Base-by-base conservation (phyloP, 805 yeast genomes). In the Millerozyma miso region DNA sequence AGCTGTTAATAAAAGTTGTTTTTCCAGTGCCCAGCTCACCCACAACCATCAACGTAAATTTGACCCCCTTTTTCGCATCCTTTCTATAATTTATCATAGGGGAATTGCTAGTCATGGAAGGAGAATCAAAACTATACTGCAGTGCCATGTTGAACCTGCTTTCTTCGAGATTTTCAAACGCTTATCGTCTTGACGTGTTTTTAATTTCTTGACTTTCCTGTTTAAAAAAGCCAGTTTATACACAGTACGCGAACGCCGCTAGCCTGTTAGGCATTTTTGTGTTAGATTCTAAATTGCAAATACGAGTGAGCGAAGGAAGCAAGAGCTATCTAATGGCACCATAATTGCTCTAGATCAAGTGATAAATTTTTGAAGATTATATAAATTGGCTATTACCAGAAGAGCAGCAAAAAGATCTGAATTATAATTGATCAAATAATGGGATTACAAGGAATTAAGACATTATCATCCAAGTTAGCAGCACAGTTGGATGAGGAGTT, bases 11-110 rank as follows among this genome's bases (percentile, higher is more conserved):
- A 55, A 85, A 85, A 0, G 91, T 80, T 16, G 90, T 79, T 57
- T 85, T 85, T 8, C 95, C 95, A 0, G 87, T 77, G 14, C 91
- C 91, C 47, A 81, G 74, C 37, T 79, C 77, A 15, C 95, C 95
- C 18, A 81, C 79, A 14, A 83, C 74, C 80, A 85, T 74, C 53
- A 85, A 68, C 33, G 89, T 80, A 67, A 85, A 85, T 49, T 83
- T 80, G 55, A 84, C 73, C 32, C 88, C 89, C 54, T 85, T 81
- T 55, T 78, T 82, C 49, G 80, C 77, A 53, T 85, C 90, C 58
- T 81, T 83, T 43, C 81, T 73, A 50, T 83, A 70, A 53, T 69
- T 69, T 54, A 70, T 69, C 67, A 70, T 67, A 43, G 76, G 74
- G 23, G 74, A 69, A 46, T 57, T 51, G 43, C 49, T 35, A 31